phyloP scores from a whole-genome alignment of 1,284 basidiomycete species.

The Cerioporus squamosus region DNA sequence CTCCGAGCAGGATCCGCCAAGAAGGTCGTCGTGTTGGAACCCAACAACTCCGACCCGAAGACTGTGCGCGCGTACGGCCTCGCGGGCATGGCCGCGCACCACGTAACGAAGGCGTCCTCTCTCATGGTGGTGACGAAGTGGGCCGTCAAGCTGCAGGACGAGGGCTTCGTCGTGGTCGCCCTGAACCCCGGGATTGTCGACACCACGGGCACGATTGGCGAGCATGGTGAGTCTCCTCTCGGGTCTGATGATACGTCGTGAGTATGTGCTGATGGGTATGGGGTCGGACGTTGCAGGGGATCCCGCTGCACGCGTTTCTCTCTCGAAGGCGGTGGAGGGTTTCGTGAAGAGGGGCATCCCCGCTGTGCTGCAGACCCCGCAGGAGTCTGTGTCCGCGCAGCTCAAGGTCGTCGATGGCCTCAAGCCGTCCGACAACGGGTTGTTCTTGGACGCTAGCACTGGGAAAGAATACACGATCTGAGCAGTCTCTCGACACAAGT shows the following conservation, averaged over 20 bases:
- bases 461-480: too few species aligned
- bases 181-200: slow-evolving; percentile 43
- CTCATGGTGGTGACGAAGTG: slow-evolving; percentile 45
- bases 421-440: slow-evolving; percentile 35
- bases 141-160: slow-evolving; percentile 36
- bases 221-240: not conserved
- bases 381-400: slow-evolving; percentile 35
- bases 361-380: slow-evolving; percentile 30
- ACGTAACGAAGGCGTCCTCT: slow-evolving; percentile 41
- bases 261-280: not conserved
- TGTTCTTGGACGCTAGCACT: slow-evolving; percentile 21
- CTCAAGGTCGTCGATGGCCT: slow-evolving; percentile 33
- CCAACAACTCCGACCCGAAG: not conserved
- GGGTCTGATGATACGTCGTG: not conserved
- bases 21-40: slow-evolving; percentile 42
- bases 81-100: slow-evolving; percentile 31
- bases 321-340: not conserved
- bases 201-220: slow-evolving; percentile 20
- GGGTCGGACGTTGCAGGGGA: not conserved
- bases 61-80: slow-evolving; percentile 23
- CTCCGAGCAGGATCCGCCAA: slow-evolving; percentile 38
- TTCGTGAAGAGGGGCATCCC: not conserved
- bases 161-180: slow-evolving; percentile 42
- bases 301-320: not conserved
- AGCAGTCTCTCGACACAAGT: too few species aligned